Conservation (phyloP, 352 stramenopile species). For the Bremia lactucae region DNA sequence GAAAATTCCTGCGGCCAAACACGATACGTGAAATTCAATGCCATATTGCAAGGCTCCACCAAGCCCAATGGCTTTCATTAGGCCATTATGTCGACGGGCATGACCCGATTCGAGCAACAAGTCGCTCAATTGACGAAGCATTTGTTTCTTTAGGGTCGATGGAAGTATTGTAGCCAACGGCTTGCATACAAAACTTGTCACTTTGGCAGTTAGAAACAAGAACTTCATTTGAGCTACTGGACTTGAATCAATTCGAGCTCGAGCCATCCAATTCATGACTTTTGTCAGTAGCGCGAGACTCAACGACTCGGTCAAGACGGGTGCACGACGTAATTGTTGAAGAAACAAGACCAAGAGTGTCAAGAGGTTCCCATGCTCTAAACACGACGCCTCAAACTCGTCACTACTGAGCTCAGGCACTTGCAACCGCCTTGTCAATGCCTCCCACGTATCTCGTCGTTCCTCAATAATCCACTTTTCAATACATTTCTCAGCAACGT, state of each 20-base stretch:
- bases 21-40: conserved; percentile 70
- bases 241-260: conserved; percentile 36
- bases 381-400: conserved; percentile 63
- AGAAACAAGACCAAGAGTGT: conserved; percentile 73
- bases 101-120: conserved; percentile 54
- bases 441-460: conserved; percentile 47
- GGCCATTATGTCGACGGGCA: conserved; percentile 58
- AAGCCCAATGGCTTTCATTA: conserved; percentile 82
- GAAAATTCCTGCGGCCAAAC: conserved; percentile 65
- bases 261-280: conserved; percentile 64
- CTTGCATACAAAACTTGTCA: conserved; percentile 62
- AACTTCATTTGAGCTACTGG: conserved; percentile 74
- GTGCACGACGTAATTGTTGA: conserved; percentile 52
- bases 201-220: conserved; percentile 65
- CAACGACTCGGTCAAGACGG: conserved; percentile 55
- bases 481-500: conserved; percentile 71
- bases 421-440: conserved; percentile 42
- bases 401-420: conserved; percentile 74
- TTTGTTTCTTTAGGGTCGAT: conserved; percentile 61
- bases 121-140: conserved; percentile 55
- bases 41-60: conserved; percentile 62
- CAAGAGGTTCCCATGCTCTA: conserved; percentile 64
- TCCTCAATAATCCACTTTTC: conserved; percentile 82
- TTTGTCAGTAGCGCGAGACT: conserved; percentile 59
- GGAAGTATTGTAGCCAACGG: conserved; percentile 48